Evolutionary conservation across 1,139 yeast species (phyloP), one percentile per base, ranked within the genome.

Genomic region (Wickerhamomyces sp.): DNA sequence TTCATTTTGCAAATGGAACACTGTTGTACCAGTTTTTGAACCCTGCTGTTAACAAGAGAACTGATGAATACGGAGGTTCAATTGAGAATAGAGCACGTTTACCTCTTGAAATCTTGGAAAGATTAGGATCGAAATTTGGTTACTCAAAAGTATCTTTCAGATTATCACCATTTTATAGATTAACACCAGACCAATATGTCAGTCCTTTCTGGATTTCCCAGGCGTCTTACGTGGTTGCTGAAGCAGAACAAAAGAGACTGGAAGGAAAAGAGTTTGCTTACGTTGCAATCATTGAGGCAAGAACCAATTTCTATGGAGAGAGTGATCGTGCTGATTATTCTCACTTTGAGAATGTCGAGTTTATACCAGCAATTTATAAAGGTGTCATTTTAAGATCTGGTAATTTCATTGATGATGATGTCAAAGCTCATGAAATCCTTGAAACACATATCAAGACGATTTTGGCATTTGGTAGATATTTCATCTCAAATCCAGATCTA

Each of bases 401-500:
- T 43, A 65, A 64, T 33, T 63, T 66, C 50, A 57, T 61, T 9
- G 47, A 54, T 13, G 64, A 63, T 33, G 46, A 55, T 5, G 60
- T 59, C 10, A 46, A 51, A 14, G 51, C 57, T 26, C 50, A 47
- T 10, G 44, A 54, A 29, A 48, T 57, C 30, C 46, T 52, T 8
- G 43, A 51, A 36, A 37, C 23, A 18, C 23, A 39, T 36, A 51
- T 58, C 26, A 62, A 69, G 45, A 67, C 75, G 0, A 48, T 74
- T 40, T 59, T 73, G 39, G 78, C 73, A 0, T 65, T 72, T 50
- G 78, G 79, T 18, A 65, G 80, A 47, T 62, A 62, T 45, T 75
- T 65, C 52, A 73, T 73, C 36, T 61, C 78, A 26, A 77, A 75
- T 53, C 81, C 81, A 1, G 81, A 76, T 53, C 58, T 76, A 35